Evolutionary conservation across 768 basidiomycete species (phyloP), one percentile per base, ranked within the genome.

Genomic region (Mycena olivaceomarginata): DNA sequence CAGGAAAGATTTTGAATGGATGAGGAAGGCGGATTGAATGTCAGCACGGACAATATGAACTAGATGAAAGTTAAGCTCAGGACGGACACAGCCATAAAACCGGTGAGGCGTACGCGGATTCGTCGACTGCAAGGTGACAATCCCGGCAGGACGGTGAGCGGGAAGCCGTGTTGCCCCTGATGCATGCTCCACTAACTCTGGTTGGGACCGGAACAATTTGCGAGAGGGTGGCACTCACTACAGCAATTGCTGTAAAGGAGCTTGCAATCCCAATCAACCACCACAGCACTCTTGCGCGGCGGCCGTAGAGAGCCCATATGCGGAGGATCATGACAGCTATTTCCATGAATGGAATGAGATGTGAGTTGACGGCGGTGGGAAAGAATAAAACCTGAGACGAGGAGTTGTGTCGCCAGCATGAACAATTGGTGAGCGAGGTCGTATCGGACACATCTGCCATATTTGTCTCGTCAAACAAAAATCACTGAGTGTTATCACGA

Each of bases 271-370:
- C 68, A 2, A 84, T 3, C 39, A 86, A 57, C 4, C 74, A 41
- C 53, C 73, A 65, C 5, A 81, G 59, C 22, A 86, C 57, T 31
- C 80, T 74, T 60, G 82, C 81, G 68, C 80, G 77, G 22, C 81
- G 76, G n/a, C 81, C 70, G 69, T 85, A 87, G 16, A 88, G 80
- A 20, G 87, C 85, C 31, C 79, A 82, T 16, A 82, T 85, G 22
- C 87, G 85, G 65, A 84, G 79, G 40, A 80, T 77, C 59, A 85
- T 82, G 31, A 80, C 81, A 72, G 56, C 81, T 84, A 66, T 56
- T 56, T 56, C 53, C 53, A 56, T n/a, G 53, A 56, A 56, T 22
- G 53, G 2, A 25, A 56, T 56, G 53, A 56, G 53, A 56, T 12
- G 53, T n/a, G 53, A 56, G 53, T 56, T 7, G 53, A 56, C 2